Evolutionary conservation across 805 yeast species (phyloP), one percentile per base, ranked within the genome.

Genomic region (Nakazawaea sp.): DNA sequence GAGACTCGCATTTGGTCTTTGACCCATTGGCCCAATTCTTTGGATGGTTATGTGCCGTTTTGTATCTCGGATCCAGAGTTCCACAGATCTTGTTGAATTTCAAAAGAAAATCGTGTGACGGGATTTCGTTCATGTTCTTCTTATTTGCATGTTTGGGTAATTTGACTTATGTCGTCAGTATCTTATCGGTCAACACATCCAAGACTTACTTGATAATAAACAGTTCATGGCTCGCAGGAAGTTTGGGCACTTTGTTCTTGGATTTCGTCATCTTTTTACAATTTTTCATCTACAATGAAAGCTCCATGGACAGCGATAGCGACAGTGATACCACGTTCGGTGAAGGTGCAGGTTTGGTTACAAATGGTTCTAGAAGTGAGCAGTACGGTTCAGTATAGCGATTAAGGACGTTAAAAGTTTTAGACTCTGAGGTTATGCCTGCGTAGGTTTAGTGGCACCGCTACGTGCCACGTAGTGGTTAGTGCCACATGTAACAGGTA

Each of bases 121-220:
- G 97, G 18, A 84, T 90, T 33, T 86, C 96, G 9, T 86, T 92
- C 52, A 69, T 90, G 68, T 90, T 92, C 60, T 90, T 90, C 61
- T 62, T 92, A 17, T 90, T 92, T 68, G 97, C 98, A 16, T 88
- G 96, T 56, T 64, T 90, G 40, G 98, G 98, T 32, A 92, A 90
- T 56, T 65, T 85, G 52, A 86, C 96, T 1, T 92, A 88, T 50
- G 96, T 92, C 28, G 71, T 85, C 11, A 82, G 95, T 9, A 90
- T 90, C 36, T 63, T 90, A 34, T 74, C 83, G 31, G 80, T 84
- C 29, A 85, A 87, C 45, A 64, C 79, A 33, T 79, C 86, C 37
- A 65, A 68, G 50, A 68, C 75, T 43, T 90, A 87, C 47, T 53
- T 90, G 23, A 53, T 83, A 45, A 79, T 92, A 34, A 94, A 92